These are phyloP conservation scores for Entelexis sorbosivorans DNA, from an alignment of 1,139 yeast genomes.

Conservation along the genomic window DNA sequence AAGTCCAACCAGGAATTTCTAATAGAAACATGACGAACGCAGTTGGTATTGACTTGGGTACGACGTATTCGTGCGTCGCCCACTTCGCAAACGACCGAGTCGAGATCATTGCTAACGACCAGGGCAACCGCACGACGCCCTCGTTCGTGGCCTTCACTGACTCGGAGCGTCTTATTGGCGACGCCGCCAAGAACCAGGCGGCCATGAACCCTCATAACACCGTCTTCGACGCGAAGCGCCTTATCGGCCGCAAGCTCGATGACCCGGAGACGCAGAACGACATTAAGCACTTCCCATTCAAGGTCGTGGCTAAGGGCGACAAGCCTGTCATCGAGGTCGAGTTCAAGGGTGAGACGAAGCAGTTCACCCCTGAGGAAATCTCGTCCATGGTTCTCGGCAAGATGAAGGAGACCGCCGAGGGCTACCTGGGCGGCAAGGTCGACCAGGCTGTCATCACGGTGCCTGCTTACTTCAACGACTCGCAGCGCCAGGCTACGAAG, in stretches of 20 bases:
- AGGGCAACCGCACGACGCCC: conserved; percentile 98
- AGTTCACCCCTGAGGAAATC: conserved; percentile 94
- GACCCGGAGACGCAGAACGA: conserved; percentile 92
- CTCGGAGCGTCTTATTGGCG: conserved; percentile 97
- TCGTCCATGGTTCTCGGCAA: conserved; percentile 93
- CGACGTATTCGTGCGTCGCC: conserved; percentile 97
- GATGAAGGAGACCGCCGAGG: conserved; percentile 98
- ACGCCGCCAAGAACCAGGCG: conserved; percentile 98
- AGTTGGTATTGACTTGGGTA: conserved; percentile 84
- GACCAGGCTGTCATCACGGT: conserved; percentile 93
- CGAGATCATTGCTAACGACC: conserved; percentile 93
- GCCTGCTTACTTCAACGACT: conserved; percentile 95
- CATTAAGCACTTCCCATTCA: conserved; percentile 96
- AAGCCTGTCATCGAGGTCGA: conserved; percentile 86
- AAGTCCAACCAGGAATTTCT: not conserved
- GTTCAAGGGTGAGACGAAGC: conserved; percentile 87
- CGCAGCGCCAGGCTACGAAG: conserved; percentile 97
- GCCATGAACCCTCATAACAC: conserved; percentile 95
- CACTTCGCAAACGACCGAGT: conserved; percentile 79
- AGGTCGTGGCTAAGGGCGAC: conserved; percentile 73
- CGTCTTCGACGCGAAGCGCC: conserved; percentile 96
- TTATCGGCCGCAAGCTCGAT: conserved; percentile 86
- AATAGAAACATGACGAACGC: conserved; percentile 30
- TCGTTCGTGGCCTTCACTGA: conserved; percentile 96
- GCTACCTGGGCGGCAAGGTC: conserved; percentile 82